Evolutionary conservation across 345 rosid species (phyloP).

Genomic region (Dipteronia sinensis): DNA sequence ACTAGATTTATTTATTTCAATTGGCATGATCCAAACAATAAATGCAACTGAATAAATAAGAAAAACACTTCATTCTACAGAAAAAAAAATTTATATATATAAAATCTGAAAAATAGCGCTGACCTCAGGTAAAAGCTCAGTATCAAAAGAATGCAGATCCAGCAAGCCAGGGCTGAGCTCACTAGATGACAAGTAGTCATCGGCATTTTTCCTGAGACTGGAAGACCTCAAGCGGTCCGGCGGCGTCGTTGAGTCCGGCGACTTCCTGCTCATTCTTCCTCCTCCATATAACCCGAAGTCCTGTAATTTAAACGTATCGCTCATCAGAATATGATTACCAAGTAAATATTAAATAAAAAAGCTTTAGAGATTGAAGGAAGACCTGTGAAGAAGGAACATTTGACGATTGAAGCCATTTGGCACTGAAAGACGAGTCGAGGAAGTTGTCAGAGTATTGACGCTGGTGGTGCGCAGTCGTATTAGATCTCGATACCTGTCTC

Average conservation of each 20-base stretch:
- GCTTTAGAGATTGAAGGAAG: constrained; percentile 10
- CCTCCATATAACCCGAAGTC: constrained; percentile 38
- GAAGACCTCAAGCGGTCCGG: constrained; percentile 41
- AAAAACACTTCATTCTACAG: neutral
- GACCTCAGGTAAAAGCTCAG: constrained; percentile 60
- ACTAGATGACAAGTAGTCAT: constrained; percentile 35
- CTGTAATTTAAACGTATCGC: constrained; percentile 20
- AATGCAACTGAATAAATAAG: neutral
- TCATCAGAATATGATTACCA: neutral
- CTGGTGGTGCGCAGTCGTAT: constrained; percentile 47
- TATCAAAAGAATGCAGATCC: constrained; percentile 64
- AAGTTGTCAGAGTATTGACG: constrained; percentile 58
- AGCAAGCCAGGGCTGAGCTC: constrained; percentile 55
- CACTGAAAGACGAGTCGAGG: constrained; percentile 34
- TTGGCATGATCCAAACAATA: neutral
- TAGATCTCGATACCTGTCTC: constrained; percentile 49
- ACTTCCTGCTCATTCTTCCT: constrained; percentile 31
- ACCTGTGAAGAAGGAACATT: constrained; percentile 27
- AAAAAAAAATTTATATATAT: neutral
- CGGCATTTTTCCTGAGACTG: constrained; percentile 43
- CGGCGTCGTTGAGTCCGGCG: constrained; percentile 30
- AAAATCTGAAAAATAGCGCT: neutral
- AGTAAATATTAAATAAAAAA: neutral
- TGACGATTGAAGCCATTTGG: constrained; percentile 48
- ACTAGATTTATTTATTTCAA: constrained; percentile 5